Evolutionary conservation across 805 yeast species (phyloP), one percentile per base, ranked within the genome.

Genomic region (Yarrowia osloensis): DNA sequence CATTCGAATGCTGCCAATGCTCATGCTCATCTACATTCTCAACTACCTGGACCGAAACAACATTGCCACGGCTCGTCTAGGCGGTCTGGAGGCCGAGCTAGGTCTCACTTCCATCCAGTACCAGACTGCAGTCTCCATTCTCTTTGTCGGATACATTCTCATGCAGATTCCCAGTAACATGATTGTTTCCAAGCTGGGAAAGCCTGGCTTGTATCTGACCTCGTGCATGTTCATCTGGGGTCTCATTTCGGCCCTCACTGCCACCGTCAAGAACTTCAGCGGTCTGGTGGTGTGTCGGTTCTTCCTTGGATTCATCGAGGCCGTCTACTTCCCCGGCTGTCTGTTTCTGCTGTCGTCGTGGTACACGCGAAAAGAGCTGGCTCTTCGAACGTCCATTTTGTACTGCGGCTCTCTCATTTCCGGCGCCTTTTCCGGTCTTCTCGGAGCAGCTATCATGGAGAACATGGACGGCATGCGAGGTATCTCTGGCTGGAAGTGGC

Each of bases 371-470:
- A 80, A 77, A 67, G 85, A 84, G 67, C 74, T 85, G 46, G 80
- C 86, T 21, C 74, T 81, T 61, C 77, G 88, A 70, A 82, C 83
- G 65, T 80, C 86, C 8, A 76, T 84, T 67, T 76, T 84, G 47
- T 82, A 82, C 71, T 79, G 84, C 26, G 87, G 87, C 28, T 81
- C 85, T 9, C 73, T 72, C 65, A 69, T 78, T 67, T 81, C 85
- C 29, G 85, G 87, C 62, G 86, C 87, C 1, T 81, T 83, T 69
- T 78, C 85, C n/a, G 87, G 87, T 7, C 77, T 84, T 67, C 82
- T 84, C 68, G 85, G 85, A 13, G 83, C 84, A 29, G 88, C 85
- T 37, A 84, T 84, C 59, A 75, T 84, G 54, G 74, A 81, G 44
- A 76, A 77, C 59, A 73, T 80, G 76, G 81, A 81, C 66, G 81